Conservation (phyloP, 2,329 filamentous ascomycete genomes). For the Geosmithia morbida region DNA sequence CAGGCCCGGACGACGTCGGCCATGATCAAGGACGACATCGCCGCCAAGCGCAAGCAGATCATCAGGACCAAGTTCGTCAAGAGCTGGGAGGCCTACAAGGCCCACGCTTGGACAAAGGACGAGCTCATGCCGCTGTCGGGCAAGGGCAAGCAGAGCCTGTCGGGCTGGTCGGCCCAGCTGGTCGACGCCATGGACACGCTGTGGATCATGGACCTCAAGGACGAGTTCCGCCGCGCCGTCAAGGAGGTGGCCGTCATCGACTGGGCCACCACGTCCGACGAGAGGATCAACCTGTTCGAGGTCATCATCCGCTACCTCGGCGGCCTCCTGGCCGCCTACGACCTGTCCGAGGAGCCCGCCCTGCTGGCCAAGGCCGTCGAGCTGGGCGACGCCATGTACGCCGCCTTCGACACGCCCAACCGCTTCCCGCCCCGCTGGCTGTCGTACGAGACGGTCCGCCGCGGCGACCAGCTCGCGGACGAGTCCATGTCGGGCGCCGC, state of each 20-base stretch:
- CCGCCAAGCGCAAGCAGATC: conserved; percentile 18
- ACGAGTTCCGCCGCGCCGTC: conserved; percentile 40
- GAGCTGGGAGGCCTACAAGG: conserved; percentile 37
- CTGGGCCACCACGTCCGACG: conserved; percentile 30
- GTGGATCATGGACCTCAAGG: conserved; percentile 42
- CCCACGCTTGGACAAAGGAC: conserved; percentile 40
- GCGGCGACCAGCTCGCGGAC: conserved; percentile 20
- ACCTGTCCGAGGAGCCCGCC: conserved; percentile 29
- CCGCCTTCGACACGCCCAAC: conserved; percentile 39
- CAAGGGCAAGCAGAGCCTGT: conserved; percentile 29
- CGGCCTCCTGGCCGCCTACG: conserved; percentile 35
- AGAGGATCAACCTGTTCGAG: conserved; percentile 44
- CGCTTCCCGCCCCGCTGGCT: conserved; percentile 32
- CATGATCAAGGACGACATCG: conserved; percentile 24
- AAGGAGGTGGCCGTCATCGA: conserved; percentile 33
- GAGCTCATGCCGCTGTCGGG: conserved; percentile 37
- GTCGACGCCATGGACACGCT: conserved; percentile 46
- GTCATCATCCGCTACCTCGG: conserved; percentile 43
- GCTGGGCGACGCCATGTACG: conserved; percentile 37
- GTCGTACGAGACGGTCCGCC: conserved; percentile 24
- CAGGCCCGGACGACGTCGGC: conserved; percentile 17
- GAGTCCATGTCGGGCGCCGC: conserved; percentile 25
- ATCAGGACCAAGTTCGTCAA: conserved; percentile 25
- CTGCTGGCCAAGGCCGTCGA: conserved; percentile 36
- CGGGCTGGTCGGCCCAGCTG: conserved; percentile 42